Percentiles rank a stretch among this genome's conserved stretches.
phyloP scores from a whole-genome alignment of 805 yeast genomes.

The Vanderwaltozyma yarrowii region DNA sequence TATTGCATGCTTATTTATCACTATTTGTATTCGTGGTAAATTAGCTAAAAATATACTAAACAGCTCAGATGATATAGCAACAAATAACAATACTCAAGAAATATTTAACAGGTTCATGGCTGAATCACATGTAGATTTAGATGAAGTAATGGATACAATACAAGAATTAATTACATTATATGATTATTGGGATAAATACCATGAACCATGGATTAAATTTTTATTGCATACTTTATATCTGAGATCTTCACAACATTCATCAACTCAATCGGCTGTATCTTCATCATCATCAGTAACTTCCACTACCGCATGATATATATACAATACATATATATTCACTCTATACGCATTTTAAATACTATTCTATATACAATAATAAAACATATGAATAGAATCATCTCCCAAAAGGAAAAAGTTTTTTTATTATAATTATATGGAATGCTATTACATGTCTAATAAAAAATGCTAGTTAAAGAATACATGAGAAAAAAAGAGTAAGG shows the following conservation, averaged over 20 bases:
- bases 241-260: constrained; percentile 5
- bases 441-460: background rate
- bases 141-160: constrained; percentile 67
- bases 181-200: constrained; percentile 80
- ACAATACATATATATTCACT: background rate
- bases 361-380: too few relatives aligned
- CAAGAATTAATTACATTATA: constrained; percentile 78
- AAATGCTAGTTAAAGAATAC: too few relatives aligned
- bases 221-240: constrained; percentile 26
- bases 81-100: constrained; percentile 9
- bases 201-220: constrained; percentile 47
- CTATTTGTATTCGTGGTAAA: constrained; percentile 33
- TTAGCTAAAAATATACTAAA: background rate
- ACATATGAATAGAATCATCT: too few relatives aligned
- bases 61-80: background rate
- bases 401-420: background rate
- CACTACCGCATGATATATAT: background rate
- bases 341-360: background rate
- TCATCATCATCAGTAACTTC: background rate
- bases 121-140: constrained; percentile 63
- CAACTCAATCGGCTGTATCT: background rate
- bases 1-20: constrained; percentile 67
- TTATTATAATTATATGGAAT: too few relatives aligned
- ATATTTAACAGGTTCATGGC: constrained; percentile 45
- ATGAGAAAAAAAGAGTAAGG: too few relatives aligned